Evolutionary conservation across 139 green algal genomes (phyloP).

Genomic region (Yamagishiella unicocca): DNA sequence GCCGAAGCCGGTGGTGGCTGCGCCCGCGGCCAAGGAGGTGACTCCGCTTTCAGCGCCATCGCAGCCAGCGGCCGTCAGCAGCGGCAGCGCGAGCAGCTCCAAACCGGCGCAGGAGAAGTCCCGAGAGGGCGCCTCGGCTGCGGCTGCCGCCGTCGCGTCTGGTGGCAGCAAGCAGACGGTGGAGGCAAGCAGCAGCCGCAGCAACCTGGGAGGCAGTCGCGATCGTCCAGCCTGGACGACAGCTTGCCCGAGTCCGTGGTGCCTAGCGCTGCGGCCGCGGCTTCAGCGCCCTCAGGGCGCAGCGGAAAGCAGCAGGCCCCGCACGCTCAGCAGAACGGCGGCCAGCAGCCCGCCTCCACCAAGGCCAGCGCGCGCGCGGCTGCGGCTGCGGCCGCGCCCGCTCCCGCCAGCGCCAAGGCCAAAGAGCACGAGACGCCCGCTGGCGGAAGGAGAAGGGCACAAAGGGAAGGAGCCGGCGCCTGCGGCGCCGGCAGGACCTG

Average conservation of each 20-base stretch:
- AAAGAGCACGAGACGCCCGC: background rate
- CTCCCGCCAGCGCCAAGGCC: background rate
- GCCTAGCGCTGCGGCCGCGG: background rate
- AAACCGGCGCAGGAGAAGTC: background rate
- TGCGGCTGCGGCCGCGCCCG: background rate
- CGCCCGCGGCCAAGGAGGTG: background rate
- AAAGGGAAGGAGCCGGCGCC: conserved; percentile 6
- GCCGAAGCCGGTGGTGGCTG: background rate
- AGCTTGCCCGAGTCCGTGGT: conserved; percentile 5
- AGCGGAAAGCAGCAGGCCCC: conserved; percentile 14
- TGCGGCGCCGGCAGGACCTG: background rate
- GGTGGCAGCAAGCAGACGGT: background rate
- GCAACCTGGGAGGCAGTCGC: conserved; percentile 23
- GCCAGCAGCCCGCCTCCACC: background rate
- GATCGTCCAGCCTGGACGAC: conserved; percentile 22
- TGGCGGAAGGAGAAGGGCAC: conserved; percentile 17
- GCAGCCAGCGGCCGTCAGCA: background rate
- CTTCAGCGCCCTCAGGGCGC: background rate
- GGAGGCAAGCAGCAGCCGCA: conserved; percentile 2
- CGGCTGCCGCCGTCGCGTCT: background rate
- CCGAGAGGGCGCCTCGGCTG: background rate
- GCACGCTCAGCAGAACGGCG: conserved; percentile 30
- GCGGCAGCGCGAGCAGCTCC: background rate
- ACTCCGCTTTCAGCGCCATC: no score
- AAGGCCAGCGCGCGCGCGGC: background rate